Base-by-base conservation (phyloP, 257 asterid genomes). In the Apocynum venetum region DNA sequence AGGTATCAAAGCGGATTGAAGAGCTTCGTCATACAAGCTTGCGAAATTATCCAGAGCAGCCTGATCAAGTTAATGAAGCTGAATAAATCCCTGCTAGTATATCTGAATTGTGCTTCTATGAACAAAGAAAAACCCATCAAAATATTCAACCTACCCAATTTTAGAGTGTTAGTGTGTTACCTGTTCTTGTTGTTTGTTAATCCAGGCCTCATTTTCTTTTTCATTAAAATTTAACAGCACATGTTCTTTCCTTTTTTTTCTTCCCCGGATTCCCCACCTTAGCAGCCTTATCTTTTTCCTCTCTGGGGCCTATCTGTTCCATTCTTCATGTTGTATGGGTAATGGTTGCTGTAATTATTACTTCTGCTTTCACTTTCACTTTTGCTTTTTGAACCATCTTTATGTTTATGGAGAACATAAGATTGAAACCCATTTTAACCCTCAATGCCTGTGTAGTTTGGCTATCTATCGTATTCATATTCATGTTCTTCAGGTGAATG, bases 311-410 rank as follows among this genome's bases (percentile, higher is more conserved):
- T 57, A 61, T 82, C 59, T 61, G 76, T 78, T 72, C 51, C 55
- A 65, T 76, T 76, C 63, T 74, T 76, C 79, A 76, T 79, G 80
- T 79, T 67, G 78, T 79, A 76, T 74, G 78, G 85, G 78, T 74
- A 43, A 73, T 84, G 76, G 78, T 81, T 64, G 77, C 38, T 75
- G 84, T 81, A 72, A 81, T 59, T 43, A 75, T 59, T 46, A 74
- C 78, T 74, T 79, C 79, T 73, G 80, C 84, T 77, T 80, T 83
- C 64, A 52, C 78, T 80, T 89, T 87, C 78, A 57, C 84, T 82
- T 89, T 84, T 76, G 63, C 84, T 72, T 75, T 80, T 76, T 73
- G 74, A 51, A 68, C 46, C 77, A 73, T 49, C 79, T 82, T 79
- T 78, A n/a, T 46, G 49, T 20, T 55, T 65, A 40, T 68, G 73